Evolutionary conservation across 2,329 filamentous ascomycete species (phyloP).

Genomic region (Xylaria arbuscula): DNA sequence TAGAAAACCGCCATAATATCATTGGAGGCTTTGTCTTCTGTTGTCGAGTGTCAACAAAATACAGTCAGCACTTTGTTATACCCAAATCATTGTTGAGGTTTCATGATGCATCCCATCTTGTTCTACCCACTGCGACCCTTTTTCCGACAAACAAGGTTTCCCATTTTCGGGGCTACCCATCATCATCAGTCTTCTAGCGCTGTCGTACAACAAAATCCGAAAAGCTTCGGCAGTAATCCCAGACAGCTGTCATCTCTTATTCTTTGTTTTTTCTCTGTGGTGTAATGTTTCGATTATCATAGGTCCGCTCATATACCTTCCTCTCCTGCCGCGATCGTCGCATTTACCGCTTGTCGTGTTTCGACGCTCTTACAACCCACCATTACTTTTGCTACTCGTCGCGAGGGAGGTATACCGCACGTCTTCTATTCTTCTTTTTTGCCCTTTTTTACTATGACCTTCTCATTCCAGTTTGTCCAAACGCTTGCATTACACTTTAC

Average conservation of each 20-base stretch:
- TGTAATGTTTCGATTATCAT: constrained; percentile 14
- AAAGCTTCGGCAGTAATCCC: neutral
- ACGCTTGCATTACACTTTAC: constrained; percentile 9
- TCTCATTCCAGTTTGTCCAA: constrained; percentile 27
- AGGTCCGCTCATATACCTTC: constrained; percentile 25
- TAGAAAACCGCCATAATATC: neutral
- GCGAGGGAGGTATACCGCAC: constrained; percentile 1
- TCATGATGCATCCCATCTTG: constrained; percentile 31
- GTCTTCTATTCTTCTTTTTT: neutral
- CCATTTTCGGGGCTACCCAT: neutral
- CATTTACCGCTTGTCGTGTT: constrained; percentile 30
- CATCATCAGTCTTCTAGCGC: neutral
- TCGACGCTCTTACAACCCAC: constrained; percentile 12
- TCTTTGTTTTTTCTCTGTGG: neutral
- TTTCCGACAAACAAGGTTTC: constrained; percentile 11
- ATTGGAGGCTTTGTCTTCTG: neutral
- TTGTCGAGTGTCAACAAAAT: neutral
- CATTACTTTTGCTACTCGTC: neutral
- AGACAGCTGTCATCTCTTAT: neutral
- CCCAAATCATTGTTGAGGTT: constrained; percentile 8
- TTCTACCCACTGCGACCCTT: constrained; percentile 21
- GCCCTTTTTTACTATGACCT: constrained; percentile 11
- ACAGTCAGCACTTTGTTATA: neutral
- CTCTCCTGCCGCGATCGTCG: constrained; percentile 27
- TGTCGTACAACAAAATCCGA: neutral